Evolutionary conservation across 2,329 filamentous ascomycete species (phyloP).

Genomic region (Ceratocystis papillata): DNA sequence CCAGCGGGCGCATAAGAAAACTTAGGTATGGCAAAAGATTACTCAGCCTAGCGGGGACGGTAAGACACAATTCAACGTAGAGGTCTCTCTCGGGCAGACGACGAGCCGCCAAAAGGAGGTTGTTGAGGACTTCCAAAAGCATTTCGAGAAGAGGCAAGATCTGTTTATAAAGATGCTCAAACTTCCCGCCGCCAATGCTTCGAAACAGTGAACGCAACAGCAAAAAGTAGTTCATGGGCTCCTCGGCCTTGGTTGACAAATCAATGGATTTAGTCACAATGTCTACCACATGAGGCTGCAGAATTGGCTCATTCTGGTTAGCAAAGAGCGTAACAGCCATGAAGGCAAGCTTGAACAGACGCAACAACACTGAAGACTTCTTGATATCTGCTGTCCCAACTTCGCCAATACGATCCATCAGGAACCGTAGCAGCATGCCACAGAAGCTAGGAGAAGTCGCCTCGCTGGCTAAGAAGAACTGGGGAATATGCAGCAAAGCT

Average conservation of each 20-base stretch:
- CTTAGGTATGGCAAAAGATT: slow-evolving; percentile 91
- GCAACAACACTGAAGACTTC: slow-evolving; percentile 81
- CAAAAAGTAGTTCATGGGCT: slow-evolving; percentile 98
- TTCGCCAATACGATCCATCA: slow-evolving; percentile 94
- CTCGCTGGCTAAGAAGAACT: slow-evolving; percentile 98
- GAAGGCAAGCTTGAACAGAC: slow-evolving; percentile 95
- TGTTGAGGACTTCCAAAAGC: slow-evolving; percentile 94
- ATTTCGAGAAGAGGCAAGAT: slow-evolving; percentile 93
- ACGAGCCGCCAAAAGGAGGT: slow-evolving; percentile 75
- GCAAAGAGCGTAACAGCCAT: slow-evolving; percentile 98
- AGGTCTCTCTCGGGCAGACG: slow-evolving; percentile 86
- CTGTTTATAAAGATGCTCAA: slow-evolving; percentile 96
- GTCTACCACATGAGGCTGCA: slow-evolving; percentile 90
- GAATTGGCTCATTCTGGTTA: slow-evolving; percentile 84
- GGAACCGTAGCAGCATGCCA: slow-evolving; percentile 91
- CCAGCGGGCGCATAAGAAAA: slow-evolving; percentile 91
- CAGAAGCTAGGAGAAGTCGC: slow-evolving; percentile 95
- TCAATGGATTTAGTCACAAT: slow-evolving; percentile 97
- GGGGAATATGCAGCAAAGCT: slow-evolving; percentile 83
- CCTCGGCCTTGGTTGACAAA: slow-evolving; percentile 85
- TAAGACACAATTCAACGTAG: slow-evolving; percentile 93
- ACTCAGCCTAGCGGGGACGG: slow-evolving; percentile 85
- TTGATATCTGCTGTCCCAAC: slow-evolving; percentile 86
- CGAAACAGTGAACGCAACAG: slow-evolving; percentile 84
- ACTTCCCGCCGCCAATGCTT: slow-evolving; percentile 93